A percentile compares a stretch with the other conserved stretches of the same genome.
Conservation (phyloP, 1,139 yeast genomes). For the Hyphopichia wangnamkhiaoensis region DNA sequence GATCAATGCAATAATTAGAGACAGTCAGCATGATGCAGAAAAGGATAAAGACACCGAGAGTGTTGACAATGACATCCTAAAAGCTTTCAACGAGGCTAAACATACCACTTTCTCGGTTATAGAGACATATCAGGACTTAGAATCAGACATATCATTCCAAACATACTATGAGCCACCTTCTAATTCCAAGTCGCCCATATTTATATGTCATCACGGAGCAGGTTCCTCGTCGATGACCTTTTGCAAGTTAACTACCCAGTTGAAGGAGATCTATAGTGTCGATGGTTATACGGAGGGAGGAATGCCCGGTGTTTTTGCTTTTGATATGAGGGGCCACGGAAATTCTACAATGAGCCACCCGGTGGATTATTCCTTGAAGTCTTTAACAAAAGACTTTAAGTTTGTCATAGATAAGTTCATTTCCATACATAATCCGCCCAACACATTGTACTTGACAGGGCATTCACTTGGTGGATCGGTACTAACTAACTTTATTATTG, state of each 20-base stretch:
- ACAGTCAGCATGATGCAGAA: neutral
- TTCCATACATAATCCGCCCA: constrained; percentile 15
- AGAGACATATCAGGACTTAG: constrained; percentile 6
- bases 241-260: constrained; percentile 51
- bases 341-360: constrained; percentile 18
- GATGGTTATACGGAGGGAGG: constrained; percentile 42
- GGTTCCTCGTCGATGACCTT: constrained; percentile 87
- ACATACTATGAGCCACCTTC: constrained; percentile 63
- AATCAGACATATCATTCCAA: constrained; percentile 33
- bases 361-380: constrained; percentile 47
- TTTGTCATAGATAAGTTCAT: constrained; percentile 45
- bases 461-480: constrained; percentile 94
- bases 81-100: constrained; percentile 4
- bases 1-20: neutral
- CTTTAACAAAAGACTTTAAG: constrained; percentile 59
- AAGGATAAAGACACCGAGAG: too few species aligned
- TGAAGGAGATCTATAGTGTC: constrained; percentile 16
- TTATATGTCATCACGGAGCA: constrained; percentile 90
- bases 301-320: constrained; percentile 61
- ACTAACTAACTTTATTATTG: constrained; percentile 48
- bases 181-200: constrained; percentile 47
- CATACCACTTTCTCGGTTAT: constrained; percentile 12
- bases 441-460: constrained; percentile 60
- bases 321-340: constrained; percentile 89
- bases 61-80: neutral